Conservation (phyloP, 257 asterid species). For the Ocimum tenuiflorum region DNA sequence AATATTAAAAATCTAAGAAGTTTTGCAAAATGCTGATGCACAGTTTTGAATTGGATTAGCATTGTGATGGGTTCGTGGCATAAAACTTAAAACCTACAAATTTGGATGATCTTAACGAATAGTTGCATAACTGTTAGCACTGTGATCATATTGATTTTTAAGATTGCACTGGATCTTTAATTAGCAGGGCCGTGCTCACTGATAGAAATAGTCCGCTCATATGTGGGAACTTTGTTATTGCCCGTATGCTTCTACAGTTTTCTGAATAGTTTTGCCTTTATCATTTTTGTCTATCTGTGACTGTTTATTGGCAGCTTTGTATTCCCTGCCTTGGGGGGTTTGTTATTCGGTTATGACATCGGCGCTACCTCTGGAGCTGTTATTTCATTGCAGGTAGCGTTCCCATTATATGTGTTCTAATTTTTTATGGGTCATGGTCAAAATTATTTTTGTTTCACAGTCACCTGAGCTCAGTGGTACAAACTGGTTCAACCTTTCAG, state of each 20-base stretch:
- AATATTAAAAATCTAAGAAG: too few species aligned
- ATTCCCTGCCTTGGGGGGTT: conserved; percentile 93
- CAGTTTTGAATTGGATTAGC: not conserved
- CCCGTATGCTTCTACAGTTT: too few species aligned
- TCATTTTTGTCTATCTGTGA: not conserved
- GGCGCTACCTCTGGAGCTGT: conserved; percentile 99
- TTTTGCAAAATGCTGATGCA: not conserved
- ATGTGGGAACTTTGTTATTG: not conserved
- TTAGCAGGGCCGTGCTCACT: not conserved
- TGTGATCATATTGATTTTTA: not conserved
- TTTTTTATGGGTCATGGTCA: not conserved
- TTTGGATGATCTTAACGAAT: too few species aligned
- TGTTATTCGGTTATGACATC: conserved; percentile 89
- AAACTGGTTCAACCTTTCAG: conserved; percentile 76
- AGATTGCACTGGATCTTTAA: not conserved
- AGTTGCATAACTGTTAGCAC: too few species aligned
- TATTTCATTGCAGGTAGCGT: conserved; percentile 71
- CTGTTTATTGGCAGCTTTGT: conserved; percentile 50
- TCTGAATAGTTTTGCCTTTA: not conserved
- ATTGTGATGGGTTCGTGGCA: too few species aligned
- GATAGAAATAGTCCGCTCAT: not conserved
- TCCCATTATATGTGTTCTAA: conserved; percentile 12
- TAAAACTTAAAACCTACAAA: too few species aligned
- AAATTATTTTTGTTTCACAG: conserved; percentile 32
- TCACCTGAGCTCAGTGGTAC: conserved; percentile 91